Evolutionary conservation across 495 filamentous ascomycete species (phyloP).

Genomic region (Aspergillus leporis): DNA sequence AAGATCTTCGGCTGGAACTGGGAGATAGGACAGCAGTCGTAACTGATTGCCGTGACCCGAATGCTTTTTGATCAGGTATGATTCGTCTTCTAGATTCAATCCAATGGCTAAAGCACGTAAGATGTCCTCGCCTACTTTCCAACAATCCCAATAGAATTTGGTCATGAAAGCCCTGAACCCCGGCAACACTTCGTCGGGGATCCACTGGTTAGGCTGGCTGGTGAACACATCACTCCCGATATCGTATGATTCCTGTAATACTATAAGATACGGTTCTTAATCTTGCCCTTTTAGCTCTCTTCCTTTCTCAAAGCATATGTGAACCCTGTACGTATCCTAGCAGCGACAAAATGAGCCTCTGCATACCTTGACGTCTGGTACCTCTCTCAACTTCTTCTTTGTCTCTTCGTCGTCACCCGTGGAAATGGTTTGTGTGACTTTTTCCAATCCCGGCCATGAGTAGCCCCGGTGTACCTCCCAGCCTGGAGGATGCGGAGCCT

Average conservation of each 20-base stretch:
- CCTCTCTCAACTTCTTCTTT: constrained; percentile 30
- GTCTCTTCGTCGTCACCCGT: constrained; percentile 39
- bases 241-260: constrained; percentile 62
- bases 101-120: constrained; percentile 56
- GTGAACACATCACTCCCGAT: constrained; percentile 59
- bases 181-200: constrained; percentile 56
- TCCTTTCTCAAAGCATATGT: neutral
- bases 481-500: constrained; percentile 63
- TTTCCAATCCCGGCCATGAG: constrained; percentile 64
- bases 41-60: constrained; percentile 62
- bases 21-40: constrained; percentile 66
- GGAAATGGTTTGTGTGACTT: constrained; percentile 61
- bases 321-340: neutral
- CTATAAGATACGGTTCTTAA: neutral
- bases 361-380: constrained; percentile 41
- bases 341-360: neutral
- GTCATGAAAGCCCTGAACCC: constrained; percentile 61
- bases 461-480: constrained; percentile 62
- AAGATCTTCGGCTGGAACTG: constrained; percentile 48
- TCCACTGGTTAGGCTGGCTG: constrained; percentile 65
- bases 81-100: constrained; percentile 46
- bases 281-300: neutral
- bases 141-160: constrained; percentile 57
- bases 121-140: constrained; percentile 42
- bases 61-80: constrained; percentile 54